A percentile compares a stretch with the other conserved stretches of the same genome.
These are phyloP conservation scores for Pleurotus sapidus DNA, from an alignment of 768 basidiomycete genomes.

Conservation along the genomic window DNA sequence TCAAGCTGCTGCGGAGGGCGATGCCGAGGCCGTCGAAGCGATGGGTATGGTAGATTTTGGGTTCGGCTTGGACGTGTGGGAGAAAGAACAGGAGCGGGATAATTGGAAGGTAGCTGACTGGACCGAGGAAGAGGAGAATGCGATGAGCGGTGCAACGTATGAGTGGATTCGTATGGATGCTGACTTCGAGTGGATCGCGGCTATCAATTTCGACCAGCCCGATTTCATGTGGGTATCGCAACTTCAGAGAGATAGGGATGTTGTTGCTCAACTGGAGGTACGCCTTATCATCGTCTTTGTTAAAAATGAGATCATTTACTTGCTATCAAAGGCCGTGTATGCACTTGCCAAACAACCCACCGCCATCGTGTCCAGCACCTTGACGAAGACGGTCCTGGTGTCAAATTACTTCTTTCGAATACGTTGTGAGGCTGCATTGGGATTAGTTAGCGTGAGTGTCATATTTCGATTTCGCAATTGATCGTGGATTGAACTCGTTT, in stretches of 20 bases:
- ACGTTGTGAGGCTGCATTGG: constrained; percentile 89
- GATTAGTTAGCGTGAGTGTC: constrained; percentile 70
- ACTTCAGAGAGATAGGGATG: constrained; percentile 91
- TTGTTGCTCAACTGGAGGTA: constrained; percentile 96
- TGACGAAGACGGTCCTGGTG: constrained; percentile 92
- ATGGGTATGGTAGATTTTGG: constrained; percentile 94
- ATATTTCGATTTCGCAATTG: constrained; percentile 8
- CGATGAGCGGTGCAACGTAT: constrained; percentile 94
- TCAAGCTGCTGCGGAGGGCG: constrained; percentile 90
- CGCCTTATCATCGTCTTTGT: constrained; percentile 19
- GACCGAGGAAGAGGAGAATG: constrained; percentile 93
- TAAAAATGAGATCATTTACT: background rate
- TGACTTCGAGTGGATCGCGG: constrained; percentile 98
- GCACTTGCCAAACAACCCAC: constrained; percentile 81
- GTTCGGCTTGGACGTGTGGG: constrained; percentile 93
- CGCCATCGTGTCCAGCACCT: constrained; percentile 82
- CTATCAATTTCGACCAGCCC: constrained; percentile 88
- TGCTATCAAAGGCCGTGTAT: constrained; percentile 69
- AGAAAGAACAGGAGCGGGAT: constrained; percentile 89
- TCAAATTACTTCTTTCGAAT: constrained; percentile 96
- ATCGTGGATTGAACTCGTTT: constrained; percentile 11
- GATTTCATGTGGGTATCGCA: constrained; percentile 99
- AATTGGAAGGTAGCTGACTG: constrained; percentile 98
- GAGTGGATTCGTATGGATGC: constrained; percentile 99
- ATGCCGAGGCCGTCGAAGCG: constrained; percentile 87